Percentiles rank a stretch among this genome's conserved stretches.
These are phyloP conservation scores for Hyaloperonospora brassicae DNA, from an alignment of 352 stramenopile species.

Conservation along the genomic window DNA sequence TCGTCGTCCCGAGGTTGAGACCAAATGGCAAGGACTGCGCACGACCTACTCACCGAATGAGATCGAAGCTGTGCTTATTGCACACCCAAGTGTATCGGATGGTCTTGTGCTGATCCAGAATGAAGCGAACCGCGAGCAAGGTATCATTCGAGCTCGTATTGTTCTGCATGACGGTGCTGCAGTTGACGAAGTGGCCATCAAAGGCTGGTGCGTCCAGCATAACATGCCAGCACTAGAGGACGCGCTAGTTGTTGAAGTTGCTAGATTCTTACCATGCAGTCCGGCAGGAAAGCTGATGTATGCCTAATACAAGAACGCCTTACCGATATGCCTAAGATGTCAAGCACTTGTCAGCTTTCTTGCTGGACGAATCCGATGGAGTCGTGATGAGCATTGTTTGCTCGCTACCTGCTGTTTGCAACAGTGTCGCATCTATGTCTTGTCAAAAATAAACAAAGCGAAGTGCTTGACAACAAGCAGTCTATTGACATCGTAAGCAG, in stretches of 20 bases:
- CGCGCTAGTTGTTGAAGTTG: constrained; percentile 42
- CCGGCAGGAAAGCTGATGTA: constrained; percentile 83
- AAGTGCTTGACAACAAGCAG: no score
- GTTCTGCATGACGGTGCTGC: constrained; percentile 22
- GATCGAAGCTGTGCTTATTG: constrained; percentile 34
- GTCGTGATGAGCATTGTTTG: background rate
- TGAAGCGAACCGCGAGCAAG: constrained; percentile 5
- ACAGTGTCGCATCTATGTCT: no score
- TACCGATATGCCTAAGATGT: background rate
- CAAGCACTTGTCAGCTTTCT: background rate
- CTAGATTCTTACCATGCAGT: constrained; percentile 66
- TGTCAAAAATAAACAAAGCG: no score
- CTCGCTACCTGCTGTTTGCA: no score
- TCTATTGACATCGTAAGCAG: no score
- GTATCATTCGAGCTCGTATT: constrained; percentile 29
- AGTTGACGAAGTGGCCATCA: constrained; percentile 28
- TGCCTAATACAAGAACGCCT: constrained; percentile 22
- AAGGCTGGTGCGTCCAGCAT: constrained; percentile 27
- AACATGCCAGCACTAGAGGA: constrained; percentile 32
- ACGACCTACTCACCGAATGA: constrained; percentile 22
- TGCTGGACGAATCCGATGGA: background rate
- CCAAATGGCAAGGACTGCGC: constrained; percentile 27
- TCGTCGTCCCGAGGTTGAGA: constrained; percentile 36
- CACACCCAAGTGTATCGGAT: constrained; percentile 45
- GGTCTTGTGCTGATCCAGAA: constrained; percentile 44